Percentiles rank a stretch among this genome's conserved stretches.
Evolutionary conservation across 495 filamentous ascomycete genomes (phyloP).

Genomic region (Trichocladium antarcticum): DNA sequence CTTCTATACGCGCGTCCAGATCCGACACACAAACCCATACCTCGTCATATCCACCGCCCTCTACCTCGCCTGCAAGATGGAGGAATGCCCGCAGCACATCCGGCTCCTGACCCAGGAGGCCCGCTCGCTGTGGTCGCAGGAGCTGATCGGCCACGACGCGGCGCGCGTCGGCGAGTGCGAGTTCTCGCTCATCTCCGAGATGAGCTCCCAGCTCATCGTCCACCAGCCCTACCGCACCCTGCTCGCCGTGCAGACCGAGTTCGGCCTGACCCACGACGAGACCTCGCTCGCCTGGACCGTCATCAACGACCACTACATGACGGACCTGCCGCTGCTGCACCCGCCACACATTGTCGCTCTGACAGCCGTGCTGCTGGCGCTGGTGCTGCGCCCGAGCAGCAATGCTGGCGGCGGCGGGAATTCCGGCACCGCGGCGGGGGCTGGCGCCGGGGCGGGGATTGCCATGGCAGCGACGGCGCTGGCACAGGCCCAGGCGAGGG

Average conservation of each 20-base stretch:
- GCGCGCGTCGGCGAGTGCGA: conserved; percentile 90
- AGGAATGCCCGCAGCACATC: conserved; percentile 95
- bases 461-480: conserved; percentile 33
- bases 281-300: conserved; percentile 66
- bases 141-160: conserved; percentile 70
- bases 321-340: conserved; percentile 79
- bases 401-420: background rate
- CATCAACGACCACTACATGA: conserved; percentile 94
- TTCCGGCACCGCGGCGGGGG: background rate
- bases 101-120: conserved; percentile 76
- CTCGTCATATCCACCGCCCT: conserved; percentile 81
- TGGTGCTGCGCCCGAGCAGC: conserved; percentile 53
- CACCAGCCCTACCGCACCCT: conserved; percentile 96
- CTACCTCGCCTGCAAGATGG: conserved; percentile 97
- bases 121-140: conserved; percentile 79
- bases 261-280: conserved; percentile 69
- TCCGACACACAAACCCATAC: conserved; percentile 88
- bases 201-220: conserved; percentile 87
- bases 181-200: conserved; percentile 88
- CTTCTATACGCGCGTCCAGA: conserved; percentile 85
- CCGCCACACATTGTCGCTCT: conserved; percentile 85
- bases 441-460: conserved; percentile 22
- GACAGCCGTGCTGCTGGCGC: conserved; percentile 75
- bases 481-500: conserved; percentile 30
- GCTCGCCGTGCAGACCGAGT: conserved; percentile 55